Evolutionary conservation across 2,329 filamentous ascomycete species (phyloP).

Genomic region (Trichoderma brevicompactum): DNA sequence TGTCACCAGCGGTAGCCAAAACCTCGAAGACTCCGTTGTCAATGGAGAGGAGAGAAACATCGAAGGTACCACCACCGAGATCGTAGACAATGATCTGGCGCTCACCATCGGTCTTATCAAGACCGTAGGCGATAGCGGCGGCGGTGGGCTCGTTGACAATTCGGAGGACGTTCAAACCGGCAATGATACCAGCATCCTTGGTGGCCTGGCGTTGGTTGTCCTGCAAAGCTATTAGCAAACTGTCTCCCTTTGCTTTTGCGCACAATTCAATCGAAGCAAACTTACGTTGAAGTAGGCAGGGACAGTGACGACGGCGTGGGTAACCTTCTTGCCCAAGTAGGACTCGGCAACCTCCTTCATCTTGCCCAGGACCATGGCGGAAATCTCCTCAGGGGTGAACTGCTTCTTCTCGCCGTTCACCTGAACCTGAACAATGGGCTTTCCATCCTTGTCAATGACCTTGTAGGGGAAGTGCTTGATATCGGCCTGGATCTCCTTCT

Average conservation of each 20-base stretch:
- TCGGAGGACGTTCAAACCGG: conserved; percentile 92
- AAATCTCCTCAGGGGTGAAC: conserved; percentile 81
- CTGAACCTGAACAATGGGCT: conserved; percentile 81
- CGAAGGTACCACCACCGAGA: conserved; percentile 92
- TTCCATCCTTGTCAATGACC: conserved; percentile 85
- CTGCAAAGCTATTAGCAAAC: conserved; percentile 38
- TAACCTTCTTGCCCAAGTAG: conserved; percentile 81
- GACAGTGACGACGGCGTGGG: conserved; percentile 89
- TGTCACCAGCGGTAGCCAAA: conserved; percentile 92
- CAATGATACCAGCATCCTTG: conserved; percentile 91
- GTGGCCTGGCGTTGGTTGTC: conserved; percentile 96
- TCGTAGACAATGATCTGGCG: conserved; percentile 92
- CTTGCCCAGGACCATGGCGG: conserved; percentile 80
- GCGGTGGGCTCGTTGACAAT: conserved; percentile 97
- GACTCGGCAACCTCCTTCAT: conserved; percentile 83
- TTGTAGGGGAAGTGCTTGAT: conserved; percentile 99
- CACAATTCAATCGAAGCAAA: conserved; percentile 11
- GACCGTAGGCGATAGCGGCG: conserved; percentile 91
- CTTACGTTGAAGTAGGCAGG: conserved; percentile 90
- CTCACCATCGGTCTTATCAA: conserved; percentile 83
- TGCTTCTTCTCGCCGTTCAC: conserved; percentile 67
- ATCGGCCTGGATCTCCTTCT: conserved; percentile 88
- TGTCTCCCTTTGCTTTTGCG: neutral
- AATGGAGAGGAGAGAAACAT: conserved; percentile 91
- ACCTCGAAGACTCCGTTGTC: conserved; percentile 95